Conservation (phyloP, 2,329 filamentous ascomycete genomes). For the Zymoseptoria tritici region DNA sequence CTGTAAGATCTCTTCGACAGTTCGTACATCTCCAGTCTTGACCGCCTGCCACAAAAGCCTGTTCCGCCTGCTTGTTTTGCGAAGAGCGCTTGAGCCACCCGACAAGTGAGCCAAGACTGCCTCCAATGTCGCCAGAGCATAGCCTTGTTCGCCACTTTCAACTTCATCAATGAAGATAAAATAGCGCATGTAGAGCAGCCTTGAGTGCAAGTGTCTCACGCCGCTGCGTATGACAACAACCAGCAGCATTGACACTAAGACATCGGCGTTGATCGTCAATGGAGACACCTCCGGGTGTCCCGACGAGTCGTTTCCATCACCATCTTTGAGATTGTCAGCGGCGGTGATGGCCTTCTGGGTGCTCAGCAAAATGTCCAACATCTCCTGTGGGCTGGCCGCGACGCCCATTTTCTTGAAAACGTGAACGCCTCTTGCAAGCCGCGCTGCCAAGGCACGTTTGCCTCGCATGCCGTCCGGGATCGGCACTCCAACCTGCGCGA, state of each 20-base stretch:
- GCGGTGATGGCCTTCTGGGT: constrained; percentile 77
- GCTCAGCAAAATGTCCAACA: constrained; percentile 71
- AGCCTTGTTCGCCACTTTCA: constrained; percentile 91
- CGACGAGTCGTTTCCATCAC: constrained; percentile 29
- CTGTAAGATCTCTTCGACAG: constrained; percentile 72
- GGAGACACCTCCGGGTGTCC: constrained; percentile 43
- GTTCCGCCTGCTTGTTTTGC: constrained; percentile 80
- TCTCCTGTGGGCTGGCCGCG: constrained; percentile 76
- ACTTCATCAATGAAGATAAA: constrained; percentile 98
- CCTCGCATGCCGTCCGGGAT: constrained; percentile 71
- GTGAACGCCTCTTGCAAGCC: constrained; percentile 71
- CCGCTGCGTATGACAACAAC: constrained; percentile 89
- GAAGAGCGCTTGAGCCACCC: constrained; percentile 70
- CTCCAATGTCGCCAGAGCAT: constrained; percentile 91
- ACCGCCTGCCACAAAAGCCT: constrained; percentile 80
- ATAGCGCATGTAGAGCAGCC: constrained; percentile 88
- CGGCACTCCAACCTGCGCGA: constrained; percentile 85
- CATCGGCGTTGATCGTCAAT: constrained; percentile 75
- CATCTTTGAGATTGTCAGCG: constrained; percentile 26
- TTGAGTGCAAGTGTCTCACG: constrained; percentile 77
- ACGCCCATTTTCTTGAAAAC: constrained; percentile 80
- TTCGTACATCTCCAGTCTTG: constrained; percentile 66
- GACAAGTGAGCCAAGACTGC: constrained; percentile 84
- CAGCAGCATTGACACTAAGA: constrained; percentile 81
- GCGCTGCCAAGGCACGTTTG: constrained; percentile 72